phyloP scores from a whole-genome alignment of 768 basidiomycete species.

The Suillus weaverae region DNA sequence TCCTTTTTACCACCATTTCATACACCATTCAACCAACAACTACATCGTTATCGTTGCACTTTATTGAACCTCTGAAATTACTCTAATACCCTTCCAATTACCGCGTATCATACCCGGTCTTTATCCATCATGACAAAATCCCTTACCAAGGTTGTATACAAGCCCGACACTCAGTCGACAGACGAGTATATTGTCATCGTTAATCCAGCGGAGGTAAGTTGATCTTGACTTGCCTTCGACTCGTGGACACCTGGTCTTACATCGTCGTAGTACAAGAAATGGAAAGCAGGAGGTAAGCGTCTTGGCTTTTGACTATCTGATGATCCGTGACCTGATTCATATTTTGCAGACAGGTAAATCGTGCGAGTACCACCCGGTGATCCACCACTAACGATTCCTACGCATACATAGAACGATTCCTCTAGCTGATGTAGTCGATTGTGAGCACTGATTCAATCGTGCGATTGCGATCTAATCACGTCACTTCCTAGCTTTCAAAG shows the following conservation, averaged over 20 bases:
- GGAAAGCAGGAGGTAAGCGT: conserved; percentile 73
- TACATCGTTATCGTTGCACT: background rate
- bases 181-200: conserved; percentile 76
- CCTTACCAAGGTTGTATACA: conserved; percentile 75
- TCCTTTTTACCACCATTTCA: background rate
- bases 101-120: conserved; percentile 12
- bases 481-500: conserved; percentile 55
- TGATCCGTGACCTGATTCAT: conserved; percentile 13
- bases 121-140: conserved; percentile 40
- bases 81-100: conserved; percentile 8
- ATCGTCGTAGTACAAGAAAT: conserved; percentile 62
- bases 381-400: conserved; percentile 15
- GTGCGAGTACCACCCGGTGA: background rate
- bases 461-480: background rate
- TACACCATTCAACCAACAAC: background rate
- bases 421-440: conserved; percentile 77
- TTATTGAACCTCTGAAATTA: conserved; percentile 15
- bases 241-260: conserved; percentile 10
- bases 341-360: conserved; percentile 63
- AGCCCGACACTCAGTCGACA: conserved; percentile 68
- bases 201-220: conserved; percentile 58
- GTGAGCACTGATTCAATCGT: conserved; percentile 42
- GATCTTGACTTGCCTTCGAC: conserved; percentile 7
- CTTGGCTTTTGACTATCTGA: conserved; percentile 6
- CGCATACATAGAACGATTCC: conserved; percentile 55